Evolutionary conservation across 2,329 filamentous ascomycete species (phyloP).

Genomic region (Pseudogymnoascus sp.): DNA sequence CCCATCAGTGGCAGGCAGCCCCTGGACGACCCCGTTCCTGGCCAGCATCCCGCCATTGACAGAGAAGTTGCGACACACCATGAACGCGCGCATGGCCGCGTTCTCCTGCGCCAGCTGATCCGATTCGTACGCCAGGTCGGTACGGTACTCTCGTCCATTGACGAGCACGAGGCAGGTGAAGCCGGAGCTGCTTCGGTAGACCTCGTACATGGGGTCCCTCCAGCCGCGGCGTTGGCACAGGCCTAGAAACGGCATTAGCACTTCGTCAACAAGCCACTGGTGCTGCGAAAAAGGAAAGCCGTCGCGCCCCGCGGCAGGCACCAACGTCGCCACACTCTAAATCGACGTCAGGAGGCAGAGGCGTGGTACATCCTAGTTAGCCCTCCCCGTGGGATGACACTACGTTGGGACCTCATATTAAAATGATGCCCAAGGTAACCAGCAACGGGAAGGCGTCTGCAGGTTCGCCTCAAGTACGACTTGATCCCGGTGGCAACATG

Average conservation of each 20-base stretch:
- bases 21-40: slow-evolving; percentile 60
- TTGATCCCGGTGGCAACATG: slow-evolving; percentile 4
- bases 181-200: slow-evolving; percentile 63
- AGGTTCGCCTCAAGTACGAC: background rate
- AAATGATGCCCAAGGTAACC: slow-evolving; percentile 10
- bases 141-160: slow-evolving; percentile 94
- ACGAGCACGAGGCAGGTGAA: slow-evolving; percentile 88
- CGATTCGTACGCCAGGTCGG: slow-evolving; percentile 74
- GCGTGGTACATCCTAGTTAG: slow-evolving; percentile 4
- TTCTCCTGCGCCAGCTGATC: slow-evolving; percentile 82
- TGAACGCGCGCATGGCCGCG: slow-evolving; percentile 90
- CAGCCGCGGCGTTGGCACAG: slow-evolving; percentile 91
- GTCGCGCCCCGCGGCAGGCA: slow-evolving; percentile 9
- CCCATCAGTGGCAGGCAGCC: slow-evolving; percentile 43
- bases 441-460: slow-evolving; percentile 9
- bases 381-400: slow-evolving; percentile 3
- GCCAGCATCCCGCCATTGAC: slow-evolving; percentile 89
- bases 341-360: slow-evolving; percentile 2
- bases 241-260: slow-evolving; percentile 45
- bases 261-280: slow-evolving; percentile 9
- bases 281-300: slow-evolving; percentile 2
- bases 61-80: slow-evolving; percentile 96
- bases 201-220: slow-evolving; percentile 84
- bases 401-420: slow-evolving; percentile 2
- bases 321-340: slow-evolving; percentile 11